Conservation (phyloP, 2,329 filamentous ascomycete species). For the Cladosporium colombiae region DNA sequence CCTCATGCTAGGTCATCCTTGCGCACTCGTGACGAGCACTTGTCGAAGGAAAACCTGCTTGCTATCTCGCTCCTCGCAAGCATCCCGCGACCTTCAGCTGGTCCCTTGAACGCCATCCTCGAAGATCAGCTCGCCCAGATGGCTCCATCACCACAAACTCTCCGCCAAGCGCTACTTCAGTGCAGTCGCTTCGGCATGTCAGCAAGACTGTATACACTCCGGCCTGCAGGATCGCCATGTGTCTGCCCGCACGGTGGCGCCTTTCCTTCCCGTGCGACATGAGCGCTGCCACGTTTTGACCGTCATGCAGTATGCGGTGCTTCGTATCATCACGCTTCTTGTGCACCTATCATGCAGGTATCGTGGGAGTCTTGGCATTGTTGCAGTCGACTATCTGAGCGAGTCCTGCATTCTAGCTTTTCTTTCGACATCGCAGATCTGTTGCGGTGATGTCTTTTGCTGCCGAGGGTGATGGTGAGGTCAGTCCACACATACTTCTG, state of each 20-base stretch:
- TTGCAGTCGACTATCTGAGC: background rate
- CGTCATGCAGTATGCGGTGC: constrained; percentile 10
- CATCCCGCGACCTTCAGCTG: background rate
- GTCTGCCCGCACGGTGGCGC: background rate
- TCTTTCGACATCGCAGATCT: background rate
- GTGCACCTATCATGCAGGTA: background rate
- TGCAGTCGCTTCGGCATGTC: constrained; percentile 11
- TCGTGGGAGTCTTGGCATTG: background rate
- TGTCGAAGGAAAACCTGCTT: background rate
- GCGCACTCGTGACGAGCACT: background rate
- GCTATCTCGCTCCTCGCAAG: too few species aligned
- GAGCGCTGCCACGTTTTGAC: constrained; percentile 14
- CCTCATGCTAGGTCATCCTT: background rate
- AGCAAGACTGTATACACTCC: background rate
- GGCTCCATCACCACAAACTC: background rate
- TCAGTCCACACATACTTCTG: background rate
- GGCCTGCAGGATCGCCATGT: constrained; percentile 20
- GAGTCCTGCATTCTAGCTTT: background rate
- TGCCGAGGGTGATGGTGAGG: background rate
- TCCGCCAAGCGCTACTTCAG: background rate
- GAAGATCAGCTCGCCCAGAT: background rate
- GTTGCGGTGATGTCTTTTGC: background rate
- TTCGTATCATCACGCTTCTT: background rate
- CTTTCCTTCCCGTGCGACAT: background rate
- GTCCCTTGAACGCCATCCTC: background rate